A percentile compares a stretch with the other conserved stretches of the same genome.
These are phyloP conservation scores for Fraxinus excelsior DNA, from an alignment of 257 asterid species.

Conservation along the genomic window DNA sequence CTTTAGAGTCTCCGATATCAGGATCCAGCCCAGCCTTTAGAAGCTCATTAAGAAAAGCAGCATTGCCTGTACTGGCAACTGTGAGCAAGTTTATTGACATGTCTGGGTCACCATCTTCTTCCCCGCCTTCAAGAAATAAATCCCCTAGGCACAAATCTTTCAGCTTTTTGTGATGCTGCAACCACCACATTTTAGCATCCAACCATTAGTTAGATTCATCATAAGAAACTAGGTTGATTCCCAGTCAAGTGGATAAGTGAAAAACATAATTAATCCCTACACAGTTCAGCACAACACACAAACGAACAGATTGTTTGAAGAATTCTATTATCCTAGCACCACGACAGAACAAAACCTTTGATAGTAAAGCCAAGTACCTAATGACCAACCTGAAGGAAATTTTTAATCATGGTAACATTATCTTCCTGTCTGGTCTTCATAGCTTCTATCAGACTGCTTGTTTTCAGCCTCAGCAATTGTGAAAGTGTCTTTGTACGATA, in stretches of 20 bases:
- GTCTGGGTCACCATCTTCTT: conserved; percentile 54
- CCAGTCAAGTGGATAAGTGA: neutral
- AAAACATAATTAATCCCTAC: no score
- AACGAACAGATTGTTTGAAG: neutral
- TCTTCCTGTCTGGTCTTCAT: conserved; percentile 71
- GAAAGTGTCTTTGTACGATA: conserved; percentile 84
- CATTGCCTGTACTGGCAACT: conserved; percentile 83
- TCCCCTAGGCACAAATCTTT: conserved; percentile 64
- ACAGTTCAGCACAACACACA: neutral
- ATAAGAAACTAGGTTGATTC: neutral
- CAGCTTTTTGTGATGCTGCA: conserved; percentile 80
- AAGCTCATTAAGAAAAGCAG: conserved; percentile 85
- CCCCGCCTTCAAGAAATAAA: conserved; percentile 59
- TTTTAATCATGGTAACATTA: conserved; percentile 66
- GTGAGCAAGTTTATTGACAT: conserved; percentile 71
- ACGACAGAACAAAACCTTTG: neutral
- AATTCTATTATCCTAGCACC: neutral
- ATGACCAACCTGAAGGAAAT: conserved; percentile 68
- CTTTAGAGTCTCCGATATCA: conserved; percentile 73
- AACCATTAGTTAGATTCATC: neutral
- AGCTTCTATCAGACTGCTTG: conserved; percentile 59
- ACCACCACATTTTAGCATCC: neutral
- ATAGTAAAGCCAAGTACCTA: neutral
- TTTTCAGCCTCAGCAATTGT: conserved; percentile 72
- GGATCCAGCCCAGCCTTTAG: conserved; percentile 87